A percentile compares a stretch with the other conserved stretches of the same genome.
Conservation (phyloP, 805 yeast genomes). For the Jamesozyma hellenica region DNA sequence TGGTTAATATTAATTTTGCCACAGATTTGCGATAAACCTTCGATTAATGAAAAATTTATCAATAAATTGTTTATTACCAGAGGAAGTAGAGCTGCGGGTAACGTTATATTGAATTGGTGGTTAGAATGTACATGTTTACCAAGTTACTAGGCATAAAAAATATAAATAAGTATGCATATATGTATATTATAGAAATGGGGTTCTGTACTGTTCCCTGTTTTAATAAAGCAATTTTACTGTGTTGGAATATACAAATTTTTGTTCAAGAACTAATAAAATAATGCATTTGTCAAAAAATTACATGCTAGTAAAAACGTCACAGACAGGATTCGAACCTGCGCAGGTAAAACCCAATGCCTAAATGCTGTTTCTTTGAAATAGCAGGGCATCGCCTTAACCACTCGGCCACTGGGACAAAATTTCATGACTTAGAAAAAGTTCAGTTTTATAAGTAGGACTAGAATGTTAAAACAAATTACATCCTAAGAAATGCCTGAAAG, state of each 20-base stretch:
- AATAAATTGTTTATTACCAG: constrained; percentile 52
- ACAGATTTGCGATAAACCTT: constrained; percentile 21
- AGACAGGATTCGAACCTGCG: constrained; percentile 99
- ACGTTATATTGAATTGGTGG: constrained; percentile 56
- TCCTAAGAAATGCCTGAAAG: too few relatives aligned
- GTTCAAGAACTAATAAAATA: too few relatives aligned
- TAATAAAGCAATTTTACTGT: too few relatives aligned
- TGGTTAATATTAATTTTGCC: constrained; percentile 36
- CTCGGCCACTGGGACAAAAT: constrained; percentile 70
- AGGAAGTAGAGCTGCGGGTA: constrained; percentile 54
- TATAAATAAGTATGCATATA: neutral
- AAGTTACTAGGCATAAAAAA: constrained; percentile 2
- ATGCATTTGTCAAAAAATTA: too few relatives aligned
- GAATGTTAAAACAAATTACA: too few relatives aligned
- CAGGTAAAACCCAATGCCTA: constrained; percentile 84
- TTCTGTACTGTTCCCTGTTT: too few relatives aligned
- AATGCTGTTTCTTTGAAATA: constrained; percentile 39
- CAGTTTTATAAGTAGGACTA: too few relatives aligned
- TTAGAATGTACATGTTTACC: constrained; percentile 43
- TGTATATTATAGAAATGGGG: too few relatives aligned
- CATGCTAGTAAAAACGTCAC: constrained; percentile 83
- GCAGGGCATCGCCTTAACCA: constrained; percentile 93
- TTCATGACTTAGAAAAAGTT: too few relatives aligned
- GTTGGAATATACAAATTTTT: too few relatives aligned
- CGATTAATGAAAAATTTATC: constrained; percentile 36